Percentiles rank a stretch among this genome's conserved stretches.
Evolutionary conservation across 108 stramenopile genomes (phyloP).

Genomic region (Discostella pseudostelligera): DNA sequence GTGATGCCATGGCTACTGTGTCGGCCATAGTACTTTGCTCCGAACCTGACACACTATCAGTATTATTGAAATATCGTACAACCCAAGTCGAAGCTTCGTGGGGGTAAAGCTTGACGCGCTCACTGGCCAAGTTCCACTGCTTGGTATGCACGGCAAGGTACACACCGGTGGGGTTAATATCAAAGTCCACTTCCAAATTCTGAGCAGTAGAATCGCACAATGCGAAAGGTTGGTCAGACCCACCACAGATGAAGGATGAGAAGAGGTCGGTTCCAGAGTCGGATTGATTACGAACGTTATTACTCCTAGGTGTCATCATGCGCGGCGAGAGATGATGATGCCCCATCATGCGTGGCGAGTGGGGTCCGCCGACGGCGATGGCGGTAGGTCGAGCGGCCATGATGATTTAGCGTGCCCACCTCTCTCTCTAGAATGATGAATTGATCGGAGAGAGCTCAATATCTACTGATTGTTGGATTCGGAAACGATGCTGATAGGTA

Average conservation of each 20-base stretch:
- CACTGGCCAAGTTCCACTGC: conserved; percentile 62
- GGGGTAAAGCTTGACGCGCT: conserved; percentile 56
- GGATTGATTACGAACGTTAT: no score
- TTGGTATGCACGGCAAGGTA: conserved; percentile 71
- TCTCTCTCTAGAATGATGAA: no score
- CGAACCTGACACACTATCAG: neutral
- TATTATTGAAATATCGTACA: conserved; percentile 26
- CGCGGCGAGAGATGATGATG: neutral
- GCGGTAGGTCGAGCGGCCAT: neutral
- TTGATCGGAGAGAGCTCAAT: conserved; percentile 11
- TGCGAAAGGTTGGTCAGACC: neutral
- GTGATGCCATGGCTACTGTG: conserved; percentile 1
- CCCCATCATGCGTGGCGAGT: no score
- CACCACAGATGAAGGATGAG: conserved; percentile 24
- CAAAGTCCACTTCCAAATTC: conserved; percentile 53
- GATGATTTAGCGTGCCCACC: conserved; percentile 3
- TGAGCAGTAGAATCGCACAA: neutral
- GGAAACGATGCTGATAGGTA: no score
- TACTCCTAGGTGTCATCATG: neutral
- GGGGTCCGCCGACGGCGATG: neutral
- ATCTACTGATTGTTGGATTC: no score
- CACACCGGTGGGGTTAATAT: conserved; percentile 56
- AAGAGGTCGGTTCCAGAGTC: neutral
- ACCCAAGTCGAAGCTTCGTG: conserved; percentile 75
- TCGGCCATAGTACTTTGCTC: neutral